These are phyloP conservation scores for Phoma sp. DNA, from an alignment of 2,329 filamentous ascomycete species.

Conservation along the genomic window DNA sequence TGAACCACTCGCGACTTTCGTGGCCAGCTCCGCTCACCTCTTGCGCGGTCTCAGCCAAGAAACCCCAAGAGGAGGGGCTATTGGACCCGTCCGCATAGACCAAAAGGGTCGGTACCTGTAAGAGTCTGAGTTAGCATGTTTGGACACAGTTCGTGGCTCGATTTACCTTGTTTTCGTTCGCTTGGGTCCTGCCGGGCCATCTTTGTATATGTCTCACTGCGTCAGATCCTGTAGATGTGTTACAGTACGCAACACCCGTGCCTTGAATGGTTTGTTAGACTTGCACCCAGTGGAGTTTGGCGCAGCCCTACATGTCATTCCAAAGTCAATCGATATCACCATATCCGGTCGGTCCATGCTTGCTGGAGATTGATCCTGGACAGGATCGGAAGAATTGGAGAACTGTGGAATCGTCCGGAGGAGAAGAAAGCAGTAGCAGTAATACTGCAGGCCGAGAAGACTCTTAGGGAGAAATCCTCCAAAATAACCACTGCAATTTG, in stretches of 20 bases:
- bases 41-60: constrained; percentile 52
- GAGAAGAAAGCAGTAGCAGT: too few relatives aligned
- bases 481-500: background rate
- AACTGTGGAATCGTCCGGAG: too few relatives aligned
- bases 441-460: background rate
- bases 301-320: constrained; percentile 45
- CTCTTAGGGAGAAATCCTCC: background rate
- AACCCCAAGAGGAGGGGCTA: constrained; percentile 59
- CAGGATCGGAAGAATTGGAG: too few relatives aligned
- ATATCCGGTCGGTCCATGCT: constrained; percentile 31
- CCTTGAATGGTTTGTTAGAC: constrained; percentile 23
- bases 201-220: constrained; percentile 50
- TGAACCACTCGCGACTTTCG: constrained; percentile 60
- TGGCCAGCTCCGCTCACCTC: constrained; percentile 50
- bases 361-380: background rate
- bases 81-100: constrained; percentile 48
- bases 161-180: constrained; percentile 59
- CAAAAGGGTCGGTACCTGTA: constrained; percentile 56
- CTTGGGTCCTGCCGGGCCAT: constrained; percentile 61
- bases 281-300: background rate
- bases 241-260: constrained; percentile 48
- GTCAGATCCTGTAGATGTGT: constrained; percentile 43
- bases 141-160: rapidly evolving
- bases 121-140: background rate
- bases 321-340: constrained; percentile 44